Conservation (phyloP, 1,284 basidiomycete genomes). For the Irpex rosettiformis region DNA sequence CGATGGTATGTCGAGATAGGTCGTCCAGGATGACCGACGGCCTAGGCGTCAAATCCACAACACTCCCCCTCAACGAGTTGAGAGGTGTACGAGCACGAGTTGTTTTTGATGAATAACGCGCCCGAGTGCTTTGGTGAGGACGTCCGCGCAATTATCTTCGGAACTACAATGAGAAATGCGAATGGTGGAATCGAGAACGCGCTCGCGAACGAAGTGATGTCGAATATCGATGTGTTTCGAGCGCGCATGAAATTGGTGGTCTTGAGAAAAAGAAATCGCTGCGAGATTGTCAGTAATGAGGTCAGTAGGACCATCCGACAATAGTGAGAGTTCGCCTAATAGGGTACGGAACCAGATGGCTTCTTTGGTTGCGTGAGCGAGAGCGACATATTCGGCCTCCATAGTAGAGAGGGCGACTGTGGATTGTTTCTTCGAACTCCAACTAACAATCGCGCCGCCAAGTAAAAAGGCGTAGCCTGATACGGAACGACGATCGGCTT, state of each 20-base stretch:
- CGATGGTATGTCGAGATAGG: background rate
- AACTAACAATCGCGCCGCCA: conserved; percentile 30
- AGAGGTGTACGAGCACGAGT: conserved; percentile 5
- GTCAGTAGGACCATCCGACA: conserved; percentile 7
- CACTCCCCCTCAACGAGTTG: conserved; percentile 15
- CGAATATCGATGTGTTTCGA: conserved; percentile 38
- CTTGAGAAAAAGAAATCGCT: conserved; percentile 20
- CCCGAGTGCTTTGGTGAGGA: conserved; percentile 38
- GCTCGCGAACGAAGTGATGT: conserved; percentile 33
- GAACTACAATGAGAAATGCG: conserved; percentile 26
- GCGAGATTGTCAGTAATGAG: conserved; percentile 3
- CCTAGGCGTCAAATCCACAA: conserved; percentile 2
- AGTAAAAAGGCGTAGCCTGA: conserved; percentile 35
- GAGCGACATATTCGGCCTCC: conserved; percentile 41
- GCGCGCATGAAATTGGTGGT: conserved; percentile 30
- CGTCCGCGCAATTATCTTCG: conserved; percentile 34
- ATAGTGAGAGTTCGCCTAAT: conserved; percentile 20
- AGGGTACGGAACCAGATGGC: conserved; percentile 27
- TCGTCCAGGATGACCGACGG: background rate
- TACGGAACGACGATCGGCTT: conserved; percentile 25
- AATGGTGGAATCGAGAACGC: conserved; percentile 24
- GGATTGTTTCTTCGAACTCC: conserved; percentile 35
- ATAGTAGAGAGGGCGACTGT: conserved; percentile 28
- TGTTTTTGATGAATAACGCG: background rate
- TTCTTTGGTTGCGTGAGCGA: conserved; percentile 25